Percentiles rank a stretch among this genome's conserved stretches.
phyloP scores from a whole-genome alignment of 495 filamentous ascomycete genomes.

The Pyrenopolyporus hunteri region DNA sequence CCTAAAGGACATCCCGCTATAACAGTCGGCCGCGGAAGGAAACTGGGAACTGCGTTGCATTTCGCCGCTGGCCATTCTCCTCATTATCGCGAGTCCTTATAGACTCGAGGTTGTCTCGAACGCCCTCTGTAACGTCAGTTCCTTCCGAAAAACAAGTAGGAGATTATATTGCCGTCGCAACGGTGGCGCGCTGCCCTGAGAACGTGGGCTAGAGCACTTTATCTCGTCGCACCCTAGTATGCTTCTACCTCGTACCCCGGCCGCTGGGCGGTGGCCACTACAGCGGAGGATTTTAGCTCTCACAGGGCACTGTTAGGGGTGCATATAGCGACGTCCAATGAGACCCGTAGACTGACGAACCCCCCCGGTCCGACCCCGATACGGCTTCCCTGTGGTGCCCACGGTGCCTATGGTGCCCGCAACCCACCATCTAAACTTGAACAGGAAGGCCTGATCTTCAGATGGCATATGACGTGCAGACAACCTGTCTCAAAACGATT shows the following conservation, averaged over 20 bases:
- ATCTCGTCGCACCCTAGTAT: constrained; percentile 22
- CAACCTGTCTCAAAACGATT: constrained; percentile 35
- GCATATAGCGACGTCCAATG: constrained; percentile 26
- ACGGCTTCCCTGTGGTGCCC: constrained; percentile 26
- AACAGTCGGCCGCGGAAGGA: constrained; percentile 14
- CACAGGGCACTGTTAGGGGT: constrained; percentile 31
- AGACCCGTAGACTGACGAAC: constrained; percentile 14
- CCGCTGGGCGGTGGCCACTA: constrained; percentile 14
- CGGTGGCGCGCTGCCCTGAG: constrained; percentile 23
- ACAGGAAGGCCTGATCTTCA: constrained; percentile 39
- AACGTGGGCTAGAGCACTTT: constrained; percentile 22
- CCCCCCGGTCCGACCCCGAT: constrained; percentile 32
- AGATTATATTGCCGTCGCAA: constrained; percentile 17
- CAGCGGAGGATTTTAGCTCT: constrained; percentile 33
- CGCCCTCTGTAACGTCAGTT: constrained; percentile 30
- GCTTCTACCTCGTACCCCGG: constrained; percentile 19
- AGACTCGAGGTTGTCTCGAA: constrained; percentile 17
- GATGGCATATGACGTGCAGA: constrained; percentile 42
- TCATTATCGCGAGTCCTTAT: constrained; percentile 13
- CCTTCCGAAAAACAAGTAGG: constrained; percentile 20
- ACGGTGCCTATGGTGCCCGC: constrained; percentile 24
- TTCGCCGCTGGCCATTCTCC: constrained; percentile 14
- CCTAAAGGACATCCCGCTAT: constrained; percentile 16
- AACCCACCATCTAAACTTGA: constrained; percentile 27
- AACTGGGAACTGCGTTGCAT: constrained; percentile 28